Base-by-base conservation (phyloP, 768 basidiomycete species). In the Leucosporidium creatinivorum region DNA sequence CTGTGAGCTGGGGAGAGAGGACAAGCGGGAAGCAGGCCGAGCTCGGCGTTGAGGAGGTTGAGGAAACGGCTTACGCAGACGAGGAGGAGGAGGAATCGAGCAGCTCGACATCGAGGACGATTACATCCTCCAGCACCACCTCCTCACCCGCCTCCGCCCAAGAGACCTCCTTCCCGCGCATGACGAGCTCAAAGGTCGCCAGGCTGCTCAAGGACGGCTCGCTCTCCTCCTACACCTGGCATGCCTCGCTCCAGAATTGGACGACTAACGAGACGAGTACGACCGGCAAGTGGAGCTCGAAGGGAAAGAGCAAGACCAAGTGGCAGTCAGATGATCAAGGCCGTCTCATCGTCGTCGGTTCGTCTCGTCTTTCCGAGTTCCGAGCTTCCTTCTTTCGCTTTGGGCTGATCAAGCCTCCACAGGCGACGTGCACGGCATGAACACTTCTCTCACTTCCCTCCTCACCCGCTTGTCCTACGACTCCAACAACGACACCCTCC, bases 391-490 rank as follows among this genome's bases (percentile, higher is more conserved):
- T 25, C 51, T 23, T 15, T 21, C 18, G 19, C 36, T 44, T 17
- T 15, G 21, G 10, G 19, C 26, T 44, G 3, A 23, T 58, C 1
- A 3, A 51, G 8, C 13, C 2, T 44, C 13, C 13, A 3, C 61
- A 70, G 69, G 69, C 59, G 70, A 72, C 39, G 1, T 72, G 2
- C 70, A 72, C 50, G 70, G 70, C 26, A 64, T 63, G 10, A 26
- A 65, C 55, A 7, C 58, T 48, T 44, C 58, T 59, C 58, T 25
- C 58, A 15, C 44, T 18, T 30, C 36, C 47, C 82, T 97, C 2
- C 81, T 94, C 28, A 67, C 79, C 50, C 81, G 84, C 71, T 68
- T 91, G 28, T 79, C 82, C 4, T 94, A 88, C 77, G 75, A 85
- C 36, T 80, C 84, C 0, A 69, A 76, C 1, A 79, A 80, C 19